Evolutionary conservation across 306 rosid genomes (phyloP).

Genomic region (Castanospermum australe): DNA sequence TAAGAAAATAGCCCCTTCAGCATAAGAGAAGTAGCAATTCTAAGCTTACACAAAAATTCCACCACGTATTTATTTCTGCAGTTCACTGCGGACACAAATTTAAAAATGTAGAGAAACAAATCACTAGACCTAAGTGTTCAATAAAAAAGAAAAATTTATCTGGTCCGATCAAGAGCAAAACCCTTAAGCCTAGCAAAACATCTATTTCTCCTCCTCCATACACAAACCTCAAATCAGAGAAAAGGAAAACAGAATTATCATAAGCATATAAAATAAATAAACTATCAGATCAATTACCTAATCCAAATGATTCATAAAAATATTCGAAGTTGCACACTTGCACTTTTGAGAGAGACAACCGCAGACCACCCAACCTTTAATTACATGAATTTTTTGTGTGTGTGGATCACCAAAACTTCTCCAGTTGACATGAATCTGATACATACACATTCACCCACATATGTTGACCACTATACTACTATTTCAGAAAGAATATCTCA

Average conservation of each 20-base stretch:
- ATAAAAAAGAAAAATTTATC: neutral
- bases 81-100: neutral
- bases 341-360: neutral
- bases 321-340: neutral
- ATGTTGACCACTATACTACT: neutral
- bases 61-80: no score
- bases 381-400: neutral
- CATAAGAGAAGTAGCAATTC: no score
- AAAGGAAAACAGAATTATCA: neutral
- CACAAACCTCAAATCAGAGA: neutral
- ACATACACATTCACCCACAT: neutral
- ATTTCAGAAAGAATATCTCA: neutral
- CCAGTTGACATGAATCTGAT: neutral
- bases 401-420: neutral
- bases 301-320: slow-evolving; percentile 1
- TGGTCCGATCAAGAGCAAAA: neutral
- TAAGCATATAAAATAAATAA: slow-evolving; percentile 6
- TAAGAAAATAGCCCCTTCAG: neutral
- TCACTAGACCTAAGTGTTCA: neutral
- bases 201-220: neutral
- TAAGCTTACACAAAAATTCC: no score
- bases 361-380: neutral
- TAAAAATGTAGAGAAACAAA: neutral
- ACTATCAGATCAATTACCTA: neutral
- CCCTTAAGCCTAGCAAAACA: neutral